phyloP scores from a whole-genome alignment of 2,329 filamentous ascomycete species.

The Penicillium hesseltinei region DNA sequence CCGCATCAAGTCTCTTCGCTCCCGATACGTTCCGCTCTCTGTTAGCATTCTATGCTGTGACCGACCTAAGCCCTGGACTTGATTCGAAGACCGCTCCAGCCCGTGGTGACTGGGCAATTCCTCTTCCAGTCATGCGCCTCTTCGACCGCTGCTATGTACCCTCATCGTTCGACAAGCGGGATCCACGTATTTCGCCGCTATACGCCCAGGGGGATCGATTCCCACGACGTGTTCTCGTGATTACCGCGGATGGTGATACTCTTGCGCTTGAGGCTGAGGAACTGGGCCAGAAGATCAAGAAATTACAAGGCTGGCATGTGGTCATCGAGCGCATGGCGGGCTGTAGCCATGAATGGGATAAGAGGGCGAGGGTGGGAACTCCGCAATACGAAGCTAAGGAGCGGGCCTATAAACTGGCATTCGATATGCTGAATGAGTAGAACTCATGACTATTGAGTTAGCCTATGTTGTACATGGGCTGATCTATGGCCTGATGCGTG shows the following conservation, averaged over 20 bases:
- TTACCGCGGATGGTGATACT: constrained; percentile 32
- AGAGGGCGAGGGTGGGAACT: constrained; percentile 29
- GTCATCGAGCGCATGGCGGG: constrained; percentile 34
- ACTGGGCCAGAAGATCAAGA: constrained; percentile 27
- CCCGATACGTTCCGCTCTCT: constrained; percentile 32
- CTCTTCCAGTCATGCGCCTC: constrained; percentile 25
- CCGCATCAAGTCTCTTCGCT: constrained; percentile 30
- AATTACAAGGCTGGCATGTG: constrained; percentile 24
- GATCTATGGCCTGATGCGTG: constrained; percentile 3
- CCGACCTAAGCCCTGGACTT: constrained; percentile 25
- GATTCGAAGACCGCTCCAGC: constrained; percentile 26
- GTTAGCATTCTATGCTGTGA: constrained; percentile 35
- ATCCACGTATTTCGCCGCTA: constrained; percentile 35
- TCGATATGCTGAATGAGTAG: constrained; percentile 30
- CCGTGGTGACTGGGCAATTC: constrained; percentile 20
- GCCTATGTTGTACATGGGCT: background rate
- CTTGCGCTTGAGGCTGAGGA: constrained; percentile 32
- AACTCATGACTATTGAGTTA: background rate
- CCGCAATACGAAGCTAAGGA: constrained; percentile 32
- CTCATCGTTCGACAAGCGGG: constrained; percentile 23
- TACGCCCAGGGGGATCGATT: constrained; percentile 29
- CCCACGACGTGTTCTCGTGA: constrained; percentile 30
- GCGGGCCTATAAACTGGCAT: constrained; percentile 35
- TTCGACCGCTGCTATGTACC: constrained; percentile 34
- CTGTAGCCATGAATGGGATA: constrained; percentile 43